Conservation (phyloP, 129 eudicot species). For the Centaurea solstitialis region DNA sequence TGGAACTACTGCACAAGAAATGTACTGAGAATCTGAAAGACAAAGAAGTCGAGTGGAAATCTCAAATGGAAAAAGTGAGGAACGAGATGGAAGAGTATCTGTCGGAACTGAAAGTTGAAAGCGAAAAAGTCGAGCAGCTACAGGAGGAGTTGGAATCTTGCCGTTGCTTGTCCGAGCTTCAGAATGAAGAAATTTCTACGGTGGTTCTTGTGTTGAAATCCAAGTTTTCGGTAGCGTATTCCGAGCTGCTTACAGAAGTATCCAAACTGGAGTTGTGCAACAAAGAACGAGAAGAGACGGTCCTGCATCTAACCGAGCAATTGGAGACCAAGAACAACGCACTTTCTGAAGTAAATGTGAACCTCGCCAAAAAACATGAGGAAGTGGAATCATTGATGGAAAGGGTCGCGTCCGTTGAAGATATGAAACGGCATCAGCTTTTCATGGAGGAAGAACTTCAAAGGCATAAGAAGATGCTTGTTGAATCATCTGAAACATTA, state of each 20-base stretch:
- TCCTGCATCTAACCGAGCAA: constrained; percentile 36
- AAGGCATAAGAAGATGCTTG: constrained; percentile 37
- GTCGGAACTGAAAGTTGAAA: constrained; percentile 39
- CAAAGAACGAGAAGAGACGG: constrained; percentile 35
- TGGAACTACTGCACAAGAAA: constrained; percentile 60
- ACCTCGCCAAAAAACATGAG: constrained; percentile 35
- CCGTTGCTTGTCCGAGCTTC: constrained; percentile 38
- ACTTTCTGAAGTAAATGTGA: constrained; percentile 22
- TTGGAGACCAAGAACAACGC: constrained; percentile 35
- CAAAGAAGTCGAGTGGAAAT: constrained; percentile 57
- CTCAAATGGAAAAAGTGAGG: constrained; percentile 40
- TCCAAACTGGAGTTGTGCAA: constrained; percentile 27
- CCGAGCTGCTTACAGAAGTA: constrained; percentile 28
- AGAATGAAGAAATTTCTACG: constrained; percentile 44
- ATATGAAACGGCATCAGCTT: constrained; percentile 26
- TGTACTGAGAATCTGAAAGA: constrained; percentile 47
- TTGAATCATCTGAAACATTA: constrained; percentile 41
- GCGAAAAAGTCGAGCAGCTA: constrained; percentile 40
- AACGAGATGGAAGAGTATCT: constrained; percentile 33
- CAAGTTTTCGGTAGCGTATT: constrained; percentile 38
- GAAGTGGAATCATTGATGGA: constrained; percentile 37
- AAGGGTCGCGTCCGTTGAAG: constrained; percentile 33
- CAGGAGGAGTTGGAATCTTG: constrained; percentile 43
- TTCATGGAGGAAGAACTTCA: constrained; percentile 38
- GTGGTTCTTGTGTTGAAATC: constrained; percentile 50